Percentiles rank a stretch among this genome's conserved stretches.
These are phyloP conservation scores for Hortaea werneckii DNA, from an alignment of 2,329 filamentous ascomycete species.

Conservation along the genomic window DNA sequence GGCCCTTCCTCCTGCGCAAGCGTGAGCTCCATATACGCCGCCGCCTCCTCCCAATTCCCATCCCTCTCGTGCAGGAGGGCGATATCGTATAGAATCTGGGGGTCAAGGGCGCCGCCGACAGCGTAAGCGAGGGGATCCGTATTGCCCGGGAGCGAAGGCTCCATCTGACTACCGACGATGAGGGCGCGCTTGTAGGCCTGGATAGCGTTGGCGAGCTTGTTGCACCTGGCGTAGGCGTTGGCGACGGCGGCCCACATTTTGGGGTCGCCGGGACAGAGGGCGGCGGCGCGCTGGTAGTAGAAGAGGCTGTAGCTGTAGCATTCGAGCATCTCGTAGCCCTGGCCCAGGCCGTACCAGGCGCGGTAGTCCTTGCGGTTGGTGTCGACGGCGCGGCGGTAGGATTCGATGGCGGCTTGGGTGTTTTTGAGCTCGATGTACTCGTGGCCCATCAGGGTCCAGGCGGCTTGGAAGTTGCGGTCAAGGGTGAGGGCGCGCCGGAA, in stretches of 20 bases:
- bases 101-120: conserved; percentile 59
- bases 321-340: conserved; percentile 94
- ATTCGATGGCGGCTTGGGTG: conserved; percentile 94
- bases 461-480: conserved; percentile 81
- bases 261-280: conserved; percentile 85
- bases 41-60: conserved; percentile 67
- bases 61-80: conserved; percentile 79
- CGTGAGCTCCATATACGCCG: conserved; percentile 91
- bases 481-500: conserved; percentile 87
- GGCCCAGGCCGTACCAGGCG: conserved; percentile 93
- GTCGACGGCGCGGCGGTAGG: conserved; percentile 88
- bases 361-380: conserved; percentile 93
- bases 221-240: conserved; percentile 83
- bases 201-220: conserved; percentile 77
- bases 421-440: conserved; percentile 99
- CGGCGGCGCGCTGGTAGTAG: conserved; percentile 94
- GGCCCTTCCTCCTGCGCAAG: conserved; percentile 79
- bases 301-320: conserved; percentile 96
- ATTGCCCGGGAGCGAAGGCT: conserved; percentile 41
- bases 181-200: conserved; percentile 89
- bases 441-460: conserved; percentile 98
- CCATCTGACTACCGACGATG: conserved; percentile 77
- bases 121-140: conserved; percentile 34
- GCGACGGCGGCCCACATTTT: conserved; percentile 99
- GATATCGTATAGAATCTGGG: conserved; percentile 83